Percentiles rank a stretch among this genome's conserved stretches.
These are phyloP conservation scores for Ascochyta rabiei DNA, from an alignment of 2,329 filamentous ascomycete genomes.

Conservation along the genomic window DNA sequence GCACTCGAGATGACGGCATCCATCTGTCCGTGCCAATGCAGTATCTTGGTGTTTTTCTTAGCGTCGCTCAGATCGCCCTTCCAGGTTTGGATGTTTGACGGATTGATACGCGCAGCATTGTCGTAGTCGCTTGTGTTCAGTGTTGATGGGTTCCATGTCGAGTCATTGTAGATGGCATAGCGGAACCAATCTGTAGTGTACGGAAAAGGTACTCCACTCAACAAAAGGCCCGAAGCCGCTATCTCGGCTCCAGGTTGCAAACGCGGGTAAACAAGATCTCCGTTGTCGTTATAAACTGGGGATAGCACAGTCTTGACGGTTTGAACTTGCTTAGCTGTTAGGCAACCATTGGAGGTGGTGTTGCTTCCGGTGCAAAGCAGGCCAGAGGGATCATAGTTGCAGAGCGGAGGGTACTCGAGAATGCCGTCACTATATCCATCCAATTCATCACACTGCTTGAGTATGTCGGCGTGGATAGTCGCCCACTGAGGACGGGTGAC, in stretches of 20 bases:
- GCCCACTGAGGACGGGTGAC: conserved; percentile 50
- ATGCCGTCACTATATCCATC: conserved; percentile 58
- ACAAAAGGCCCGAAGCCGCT: conserved; percentile 45
- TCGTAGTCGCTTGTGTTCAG: conserved; percentile 52
- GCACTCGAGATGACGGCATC: conserved; percentile 54
- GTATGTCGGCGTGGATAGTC: conserved; percentile 48
- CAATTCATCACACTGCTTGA: conserved; percentile 58
- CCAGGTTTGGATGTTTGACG: conserved; percentile 49
- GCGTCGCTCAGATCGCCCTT: conserved; percentile 49
- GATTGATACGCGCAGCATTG: conserved; percentile 45
- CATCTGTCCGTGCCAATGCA: conserved; percentile 54
- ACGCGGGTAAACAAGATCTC: conserved; percentile 57
- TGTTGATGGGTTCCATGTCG: conserved; percentile 50
- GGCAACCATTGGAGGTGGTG: conserved; percentile 47
- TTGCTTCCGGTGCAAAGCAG: conserved; percentile 44
- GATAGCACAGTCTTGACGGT: conserved; percentile 53
- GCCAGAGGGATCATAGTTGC: conserved; percentile 51
- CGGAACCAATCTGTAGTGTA: conserved; percentile 57
- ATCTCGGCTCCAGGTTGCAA: conserved; percentile 58
- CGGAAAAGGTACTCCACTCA: conserved; percentile 50
- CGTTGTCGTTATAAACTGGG: conserved; percentile 51
- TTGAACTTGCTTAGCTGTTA: conserved; percentile 52
- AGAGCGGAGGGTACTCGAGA: conserved; percentile 54
- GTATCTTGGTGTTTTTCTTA: conserved; percentile 52
- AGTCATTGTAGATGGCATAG: conserved; percentile 56